Percentiles rank a stretch among this genome's conserved stretches.
These are phyloP conservation scores for Pugionium cornutum DNA, from an alignment of 345 rosid genomes.

Conservation along the genomic window DNA sequence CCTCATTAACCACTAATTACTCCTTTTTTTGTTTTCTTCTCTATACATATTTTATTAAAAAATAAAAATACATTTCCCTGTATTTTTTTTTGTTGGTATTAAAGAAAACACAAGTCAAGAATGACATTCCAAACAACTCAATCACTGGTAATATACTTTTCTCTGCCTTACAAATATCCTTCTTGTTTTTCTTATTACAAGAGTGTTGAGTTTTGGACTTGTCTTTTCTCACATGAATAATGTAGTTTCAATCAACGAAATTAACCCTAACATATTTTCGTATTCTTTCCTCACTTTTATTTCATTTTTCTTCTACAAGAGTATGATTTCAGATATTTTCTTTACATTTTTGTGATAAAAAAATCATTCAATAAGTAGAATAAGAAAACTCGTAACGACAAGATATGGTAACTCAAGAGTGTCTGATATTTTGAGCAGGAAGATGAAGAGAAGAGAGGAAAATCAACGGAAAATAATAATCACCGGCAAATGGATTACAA, in stretches of 20 bases:
- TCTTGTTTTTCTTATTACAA: not conserved
- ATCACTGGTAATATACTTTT: conserved; percentile 26
- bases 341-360: no score
- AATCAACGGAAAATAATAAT: conserved; percentile 25
- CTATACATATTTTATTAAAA: conserved; percentile 33
- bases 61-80: conserved; percentile 30
- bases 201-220: not conserved
- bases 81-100: conserved; percentile 25
- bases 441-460: conserved; percentile 29
- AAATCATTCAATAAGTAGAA: no score
- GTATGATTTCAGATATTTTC: not conserved
- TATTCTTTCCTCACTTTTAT: not conserved
- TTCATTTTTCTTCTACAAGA: not conserved
- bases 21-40: conserved; percentile 23
- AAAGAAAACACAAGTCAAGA: conserved; percentile 34
- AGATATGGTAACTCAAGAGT: not conserved
- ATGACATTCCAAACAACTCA: conserved; percentile 25
- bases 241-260: conserved; percentile 26
- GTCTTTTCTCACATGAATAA: conserved; percentile 20
- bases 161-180: not conserved
- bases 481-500: conserved; percentile 57
- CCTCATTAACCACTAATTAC: conserved; percentile 10
- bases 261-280: not conserved
- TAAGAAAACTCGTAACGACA: not conserved
- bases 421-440: conserved; percentile 22